Evolutionary conservation across 306 rosid genomes (phyloP), one percentile per base, ranked within the genome.

Genomic region (Quillaja saponaria): DNA sequence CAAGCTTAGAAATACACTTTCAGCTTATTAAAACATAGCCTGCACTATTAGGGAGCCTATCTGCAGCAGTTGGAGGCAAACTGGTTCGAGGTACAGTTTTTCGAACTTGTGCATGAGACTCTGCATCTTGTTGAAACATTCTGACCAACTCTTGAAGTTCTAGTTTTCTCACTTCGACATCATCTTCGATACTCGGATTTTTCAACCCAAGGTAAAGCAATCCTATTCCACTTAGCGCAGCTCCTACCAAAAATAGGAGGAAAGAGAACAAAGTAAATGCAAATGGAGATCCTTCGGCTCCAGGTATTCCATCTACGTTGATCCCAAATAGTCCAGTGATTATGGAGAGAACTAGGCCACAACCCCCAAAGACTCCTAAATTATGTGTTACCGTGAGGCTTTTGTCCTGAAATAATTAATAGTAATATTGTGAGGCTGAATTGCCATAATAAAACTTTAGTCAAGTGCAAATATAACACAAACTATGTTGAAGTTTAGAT

Each of bases 261-360:
- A 89, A 14, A 53, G 80, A 96, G 69, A 89, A 89, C 55, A 92
- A 41, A 54, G 88, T 96, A 64, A 92, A 92, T 54, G 95, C 96
- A 53, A 82, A 92, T 3, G 96, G 95, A 1, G 99, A 66, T 3
- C 76, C 61, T 16, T 45, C 39, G 45, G 84, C 72, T 13, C 99
- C 95, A 0, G 96, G 95, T 20, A 92, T 89, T 57, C 96, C 99
- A 66, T 92, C 95, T 6, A 89, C 96, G 9, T 92, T 92, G 82
- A 92, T 89, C 49, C 99, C 99, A 38, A 92, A 87, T 64, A 89
- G 84, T 47, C 96, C 99, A 0, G 95, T 86, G 55, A 92, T 66
- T 62, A 92, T 64, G 62, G 96, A 79, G 60, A 92, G 95, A 67
- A 89, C 76, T 13, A 92, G 72, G 7, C 99, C 99, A 25, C 84